Percentiles rank a stretch among this genome's conserved stretches.
phyloP scores from a whole-genome alignment of 177 flowering plant genomes.

The Telopea speciosissima region DNA sequence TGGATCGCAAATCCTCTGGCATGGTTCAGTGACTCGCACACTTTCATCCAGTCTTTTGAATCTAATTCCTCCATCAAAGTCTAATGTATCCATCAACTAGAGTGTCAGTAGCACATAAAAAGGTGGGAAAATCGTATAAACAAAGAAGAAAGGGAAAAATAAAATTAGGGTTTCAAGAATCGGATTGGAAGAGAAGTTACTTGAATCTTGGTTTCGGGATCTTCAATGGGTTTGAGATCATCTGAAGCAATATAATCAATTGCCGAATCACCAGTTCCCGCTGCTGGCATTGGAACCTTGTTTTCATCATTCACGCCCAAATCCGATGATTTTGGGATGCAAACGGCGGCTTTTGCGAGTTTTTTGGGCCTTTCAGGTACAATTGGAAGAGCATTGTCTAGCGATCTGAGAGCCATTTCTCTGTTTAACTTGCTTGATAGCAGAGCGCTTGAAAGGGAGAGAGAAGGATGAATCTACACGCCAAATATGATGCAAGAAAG shows the following conservation, averaged over 20 bases:
- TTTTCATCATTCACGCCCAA: constrained; percentile 56
- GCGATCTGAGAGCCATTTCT: constrained; percentile 71
- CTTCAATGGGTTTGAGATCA: constrained; percentile 51
- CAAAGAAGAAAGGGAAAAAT: not conserved
- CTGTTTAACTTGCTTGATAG: not conserved
- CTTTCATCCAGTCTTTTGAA: constrained; percentile 71
- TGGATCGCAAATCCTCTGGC: constrained; percentile 58
- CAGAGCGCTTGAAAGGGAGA: constrained; percentile 3
- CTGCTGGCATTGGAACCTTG: constrained; percentile 31
- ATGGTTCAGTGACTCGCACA: constrained; percentile 73
- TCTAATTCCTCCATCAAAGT: constrained; percentile 57
- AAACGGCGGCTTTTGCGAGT: constrained; percentile 34
- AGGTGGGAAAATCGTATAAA: not conserved
- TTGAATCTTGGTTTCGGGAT: constrained; percentile 57
- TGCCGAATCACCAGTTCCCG: constrained; percentile 26
- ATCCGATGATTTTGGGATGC: constrained; percentile 25
- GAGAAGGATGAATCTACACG: not conserved
- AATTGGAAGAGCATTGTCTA: constrained; percentile 65
- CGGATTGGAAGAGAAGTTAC: constrained; percentile 21
- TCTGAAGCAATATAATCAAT: constrained; percentile 69
- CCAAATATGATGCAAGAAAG: not conserved
- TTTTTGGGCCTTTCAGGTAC: constrained; percentile 67
- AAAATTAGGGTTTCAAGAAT: not conserved
- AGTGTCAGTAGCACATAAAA: not conserved
- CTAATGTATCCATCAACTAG: constrained; percentile 20